Conservation (phyloP, 2,329 filamentous ascomycete species). For the Aspergillus eucalypticola region DNA sequence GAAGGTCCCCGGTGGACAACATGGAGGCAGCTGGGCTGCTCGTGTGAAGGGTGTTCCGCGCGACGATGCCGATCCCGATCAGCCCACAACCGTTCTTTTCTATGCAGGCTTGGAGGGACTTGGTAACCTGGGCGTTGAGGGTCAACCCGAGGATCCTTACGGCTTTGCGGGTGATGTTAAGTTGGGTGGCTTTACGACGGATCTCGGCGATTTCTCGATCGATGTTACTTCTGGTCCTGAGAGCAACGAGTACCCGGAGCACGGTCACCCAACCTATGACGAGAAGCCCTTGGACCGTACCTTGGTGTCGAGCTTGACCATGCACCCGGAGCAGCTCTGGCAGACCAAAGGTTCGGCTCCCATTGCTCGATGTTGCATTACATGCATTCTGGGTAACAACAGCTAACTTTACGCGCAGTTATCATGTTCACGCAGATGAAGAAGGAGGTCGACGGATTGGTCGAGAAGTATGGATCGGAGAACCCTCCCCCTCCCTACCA, state of each 20-base stretch:
- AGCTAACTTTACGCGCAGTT: conserved; percentile 33
- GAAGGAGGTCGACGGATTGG: conserved; percentile 59
- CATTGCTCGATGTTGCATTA: not conserved
- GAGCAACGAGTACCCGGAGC: conserved; percentile 59
- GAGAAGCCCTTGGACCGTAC: conserved; percentile 75
- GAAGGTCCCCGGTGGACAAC: conserved; percentile 80
- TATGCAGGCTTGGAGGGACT: conserved; percentile 79
- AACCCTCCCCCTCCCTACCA: conserved; percentile 80
- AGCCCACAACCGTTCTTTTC: conserved; percentile 78
- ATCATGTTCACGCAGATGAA: conserved; percentile 66
- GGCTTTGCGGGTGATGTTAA: conserved; percentile 65
- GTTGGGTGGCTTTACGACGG: conserved; percentile 67
- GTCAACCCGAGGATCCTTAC: conserved; percentile 50
- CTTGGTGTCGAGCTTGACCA: conserved; percentile 68
- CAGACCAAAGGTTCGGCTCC: conserved; percentile 67
- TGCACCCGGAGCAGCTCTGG: conserved; percentile 74
- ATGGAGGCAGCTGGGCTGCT: conserved; percentile 91
- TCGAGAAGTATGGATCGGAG: conserved; percentile 62
- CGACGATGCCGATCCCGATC: conserved; percentile 63
- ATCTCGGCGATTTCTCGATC: conserved; percentile 78
- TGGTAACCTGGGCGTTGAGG: conserved; percentile 64
- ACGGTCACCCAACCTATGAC: conserved; percentile 63
- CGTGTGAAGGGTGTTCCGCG: conserved; percentile 80
- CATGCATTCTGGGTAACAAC: not conserved
- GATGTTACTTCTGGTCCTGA: conserved; percentile 70